Conservation (phyloP, 495 filamentous ascomycete genomes). For the Xylaria venustula region DNA sequence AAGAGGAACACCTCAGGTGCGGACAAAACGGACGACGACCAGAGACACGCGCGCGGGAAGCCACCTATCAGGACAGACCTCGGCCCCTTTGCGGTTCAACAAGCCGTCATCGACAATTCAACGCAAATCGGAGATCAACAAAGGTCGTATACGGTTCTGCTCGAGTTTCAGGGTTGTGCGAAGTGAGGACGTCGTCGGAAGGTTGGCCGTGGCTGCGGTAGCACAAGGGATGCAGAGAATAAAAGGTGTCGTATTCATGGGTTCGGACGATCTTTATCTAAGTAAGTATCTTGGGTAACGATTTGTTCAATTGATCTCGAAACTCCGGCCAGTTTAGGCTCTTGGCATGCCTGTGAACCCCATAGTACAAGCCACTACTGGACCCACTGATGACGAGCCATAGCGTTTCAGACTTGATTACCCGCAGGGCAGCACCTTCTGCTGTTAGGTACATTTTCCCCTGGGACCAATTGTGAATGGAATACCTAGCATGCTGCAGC, state of each 20-base stretch:
- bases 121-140: not conserved
- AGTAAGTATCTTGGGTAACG: not conserved
- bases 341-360: slow-evolving; percentile 3
- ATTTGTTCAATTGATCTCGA: slow-evolving; percentile 5
- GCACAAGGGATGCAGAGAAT: slow-evolving; percentile 20
- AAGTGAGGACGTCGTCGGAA: not conserved
- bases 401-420: slow-evolving; percentile 4
- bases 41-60: slow-evolving; percentile 7
- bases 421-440: not conserved
- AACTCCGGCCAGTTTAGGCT: not conserved
- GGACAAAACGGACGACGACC: slow-evolving; percentile 3
- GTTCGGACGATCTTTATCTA: slow-evolving; percentile 19
- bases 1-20: not conserved
- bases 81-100: slow-evolving; percentile 8
- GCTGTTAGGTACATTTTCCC: not conserved
- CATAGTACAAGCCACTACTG: not conserved
- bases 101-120: slow-evolving; percentile 14
- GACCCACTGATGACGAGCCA: not conserved
- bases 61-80: slow-evolving; percentile 14
- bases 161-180: not conserved
- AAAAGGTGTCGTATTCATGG: slow-evolving; percentile 30
- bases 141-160: not conserved
- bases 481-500: too few relatives aligned
- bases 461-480: too few relatives aligned
- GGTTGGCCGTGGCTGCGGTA: not conserved